Base-by-base conservation (phyloP, 106 monocot genomes). In the Dioscorea dumetorum region DNA sequence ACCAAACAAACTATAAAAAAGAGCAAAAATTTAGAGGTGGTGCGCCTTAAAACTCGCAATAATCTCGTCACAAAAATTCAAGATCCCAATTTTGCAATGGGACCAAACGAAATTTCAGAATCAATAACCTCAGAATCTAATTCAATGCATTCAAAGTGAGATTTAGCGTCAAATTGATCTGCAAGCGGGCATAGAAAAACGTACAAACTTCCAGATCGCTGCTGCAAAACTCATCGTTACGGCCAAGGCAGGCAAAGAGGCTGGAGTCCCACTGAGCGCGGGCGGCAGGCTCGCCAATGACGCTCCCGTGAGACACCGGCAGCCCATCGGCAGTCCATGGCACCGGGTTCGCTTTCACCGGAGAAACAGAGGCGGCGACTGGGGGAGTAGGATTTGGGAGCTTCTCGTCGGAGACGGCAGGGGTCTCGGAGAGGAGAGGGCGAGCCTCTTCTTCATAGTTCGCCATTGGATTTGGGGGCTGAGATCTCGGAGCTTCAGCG, bases 121-220 rank as follows among this genome's bases (percentile, higher is more conserved):
- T 41, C 41, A 41, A 41, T 41, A 10, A 41, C 6, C 41, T 41
- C 41, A 41, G 5, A 5, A 41, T 41, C 41, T 41, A 41, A 41
- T 41, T 41, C 10, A 41, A 41, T 8, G 41, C 0, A 2, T 41
- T 41, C 41, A 41, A 41, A 41, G 41, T 41, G 10, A 41, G 41
- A 41, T 41, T 5, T 41, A 41, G 41, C 6, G 10, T 41, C 41
- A 41, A 41, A 41, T 41, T 3, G 1, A 41, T 41, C 41, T 6
- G 5, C 41, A 41, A 41, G 41, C 3, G 41, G 6, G 41, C 0
- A 10, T n/a, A 41, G 41, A 10, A 51, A 24, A 9, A 88, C 93
- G 62, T 67, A 93, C 93, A 93, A 23, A 93, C 93, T 88, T 93
- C 93, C 14, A 93, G 69, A 79, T 93, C 93, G 85, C 88, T 93